Evolutionary conservation across 805 yeast species (phyloP).

Genomic region (Spathaspora girioi): DNA sequence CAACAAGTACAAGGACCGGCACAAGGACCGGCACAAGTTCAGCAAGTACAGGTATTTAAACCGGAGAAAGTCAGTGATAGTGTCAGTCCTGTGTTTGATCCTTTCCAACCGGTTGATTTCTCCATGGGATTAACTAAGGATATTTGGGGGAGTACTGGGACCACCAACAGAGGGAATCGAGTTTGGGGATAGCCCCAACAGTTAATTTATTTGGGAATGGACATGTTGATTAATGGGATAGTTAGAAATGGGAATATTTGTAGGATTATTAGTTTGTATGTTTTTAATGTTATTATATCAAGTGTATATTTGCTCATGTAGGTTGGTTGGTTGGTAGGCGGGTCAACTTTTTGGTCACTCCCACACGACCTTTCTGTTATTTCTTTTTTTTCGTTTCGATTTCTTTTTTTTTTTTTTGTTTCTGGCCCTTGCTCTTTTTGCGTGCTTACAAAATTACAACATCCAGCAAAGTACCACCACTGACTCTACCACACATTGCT

Average conservation of each 20-base stretch:
- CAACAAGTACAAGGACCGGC: background rate
- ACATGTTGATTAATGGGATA: background rate
- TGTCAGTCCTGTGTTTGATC: conserved; percentile 17
- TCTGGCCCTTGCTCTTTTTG: background rate
- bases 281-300: no score
- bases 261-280: no score
- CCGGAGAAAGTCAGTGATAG: background rate
- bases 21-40: conserved; percentile 1
- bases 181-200: conserved; percentile 35
- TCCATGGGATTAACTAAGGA: conserved; percentile 2
- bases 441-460: background rate
- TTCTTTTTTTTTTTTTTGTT: background rate
- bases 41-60: background rate
- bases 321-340: background rate
- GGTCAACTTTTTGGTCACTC: background rate
- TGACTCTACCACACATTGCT: background rate
- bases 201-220: background rate
- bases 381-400: background rate
- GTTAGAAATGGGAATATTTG: no score
- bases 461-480: background rate
- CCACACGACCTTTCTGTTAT: background rate
- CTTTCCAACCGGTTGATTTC: conserved; percentile 20
- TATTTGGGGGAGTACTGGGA: conserved; percentile 21
- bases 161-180: conserved; percentile 12
- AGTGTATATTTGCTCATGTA: background rate